Base-by-base conservation (phyloP, 495 filamentous ascomycete genomes). In the Margaritispora aquatica region DNA sequence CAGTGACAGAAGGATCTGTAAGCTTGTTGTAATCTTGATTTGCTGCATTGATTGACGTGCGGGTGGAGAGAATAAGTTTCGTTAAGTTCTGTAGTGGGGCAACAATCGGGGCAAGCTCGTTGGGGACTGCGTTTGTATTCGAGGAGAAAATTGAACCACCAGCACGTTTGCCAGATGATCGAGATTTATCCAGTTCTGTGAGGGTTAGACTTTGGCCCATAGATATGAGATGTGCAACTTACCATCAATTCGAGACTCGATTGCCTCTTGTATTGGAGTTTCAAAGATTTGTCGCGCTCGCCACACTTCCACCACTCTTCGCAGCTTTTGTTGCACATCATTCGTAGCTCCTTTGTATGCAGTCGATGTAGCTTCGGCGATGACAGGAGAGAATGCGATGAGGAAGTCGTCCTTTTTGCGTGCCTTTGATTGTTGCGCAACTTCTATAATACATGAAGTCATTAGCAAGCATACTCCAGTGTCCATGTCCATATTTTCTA, bases 271-370 rank as follows among this genome's bases (percentile, higher is more conserved):
- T 51, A 94, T 87, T 1, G 84, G 81, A 1, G 66, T 63, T 54
- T 93, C 89, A 64, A 99, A 99, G n/a, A 99, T 89, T 51, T 74
- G 74, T 17, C 94, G 81, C 60, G 90, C 83, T 68, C 87, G 84
- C 95, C 94, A 97, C 1, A 97, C 94, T 66, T 97, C 92, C 5
- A 97, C 82, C 11, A 97, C 92, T 22, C 94, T 83, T 49, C 86
- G 80, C 10, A 99, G 76, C 71, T 96, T 96, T 61, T 85, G 79
- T 67, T 96, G 92, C 24, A 96, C 82, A 53, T 97, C 92, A 48
- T 81, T 77, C 26, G 87, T 81, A 13, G 92, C 81, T 27, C 92
- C 89, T 73, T 89, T 94, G 73, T 97, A 97, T 53, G 95, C 91
- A 9, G 78, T 76, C 24, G 88, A 79, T 9, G 85, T 87, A 9